Conservation (phyloP, 1,284 basidiomycete genomes). For the Fistulina hepatica region DNA sequence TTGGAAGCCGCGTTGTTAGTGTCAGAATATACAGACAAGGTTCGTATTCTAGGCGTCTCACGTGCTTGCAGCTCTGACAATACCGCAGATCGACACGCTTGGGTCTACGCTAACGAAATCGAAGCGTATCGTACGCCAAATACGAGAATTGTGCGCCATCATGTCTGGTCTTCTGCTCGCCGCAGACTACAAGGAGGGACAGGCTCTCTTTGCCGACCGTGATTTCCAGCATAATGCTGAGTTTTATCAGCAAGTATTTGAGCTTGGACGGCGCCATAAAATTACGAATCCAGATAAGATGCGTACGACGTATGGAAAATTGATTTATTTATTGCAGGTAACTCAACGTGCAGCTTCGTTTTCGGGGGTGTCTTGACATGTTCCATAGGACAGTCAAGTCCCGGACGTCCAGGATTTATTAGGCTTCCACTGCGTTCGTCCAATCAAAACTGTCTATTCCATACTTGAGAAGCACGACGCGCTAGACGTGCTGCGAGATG, state of each 20-base stretch:
- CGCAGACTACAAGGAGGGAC: conserved; percentile 76
- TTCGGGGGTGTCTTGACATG: neutral
- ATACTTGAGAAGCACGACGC: conserved; percentile 53
- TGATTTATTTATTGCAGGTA: conserved; percentile 73
- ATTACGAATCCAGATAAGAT: conserved; percentile 83
- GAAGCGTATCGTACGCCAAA: conserved; percentile 72
- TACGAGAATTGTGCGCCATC: conserved; percentile 73
- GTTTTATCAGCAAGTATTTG: conserved; percentile 68
- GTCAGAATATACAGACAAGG: conserved; percentile 75
- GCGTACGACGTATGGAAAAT: conserved; percentile 77
- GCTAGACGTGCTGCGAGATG: conserved; percentile 58
- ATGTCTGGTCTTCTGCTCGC: conserved; percentile 68
- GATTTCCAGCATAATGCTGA: conserved; percentile 67
- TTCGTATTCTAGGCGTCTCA: neutral
- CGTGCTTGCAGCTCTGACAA: neutral
- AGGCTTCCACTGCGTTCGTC: conserved; percentile 59
- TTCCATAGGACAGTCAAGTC: conserved; percentile 56
- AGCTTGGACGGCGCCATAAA: conserved; percentile 72
- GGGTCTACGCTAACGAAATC: conserved; percentile 64
- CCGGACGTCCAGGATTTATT: conserved; percentile 67
- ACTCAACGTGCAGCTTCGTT: conserved; percentile 13
- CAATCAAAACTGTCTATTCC: conserved; percentile 61
- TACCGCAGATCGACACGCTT: conserved; percentile 49
- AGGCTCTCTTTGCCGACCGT: conserved; percentile 66
- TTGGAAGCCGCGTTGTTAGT: conserved; percentile 71